Base-by-base conservation (phyloP, 129 eudicot genomes). In the Flaveria ramosissima region DNA sequence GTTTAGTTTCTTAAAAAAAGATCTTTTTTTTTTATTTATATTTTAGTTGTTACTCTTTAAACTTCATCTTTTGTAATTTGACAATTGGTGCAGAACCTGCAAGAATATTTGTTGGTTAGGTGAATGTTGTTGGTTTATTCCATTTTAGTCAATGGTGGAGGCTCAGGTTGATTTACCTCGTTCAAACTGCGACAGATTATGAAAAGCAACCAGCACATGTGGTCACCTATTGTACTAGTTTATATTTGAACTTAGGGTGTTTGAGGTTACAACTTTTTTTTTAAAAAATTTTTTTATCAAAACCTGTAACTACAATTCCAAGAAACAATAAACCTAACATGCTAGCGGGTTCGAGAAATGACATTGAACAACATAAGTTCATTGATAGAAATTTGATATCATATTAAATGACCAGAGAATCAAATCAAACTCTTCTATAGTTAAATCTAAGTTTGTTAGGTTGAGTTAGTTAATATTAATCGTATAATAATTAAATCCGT, bases 171-270 rank as follows among this genome's bases (percentile, higher is more conserved):
- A 23, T 60, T n/a, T 24, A 3, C 36, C 23, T 21, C 46, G n/a
- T 71, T 71, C 61, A 71, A 15, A 71, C 75, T n/a, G 2, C 27
- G 9, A n/a, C 41, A 50, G 7, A 71, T 71, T 50, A 10, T n/a
- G 16, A 26, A 71, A 71, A 51, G n/a, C 64, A 51, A 21, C 43
- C 15, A 21, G 30, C 36, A 63, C 46, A n/a, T 71, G 63, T 61
- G 78, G 47, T 74, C 78, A 74, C 46, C 71, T 61, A 57, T 73
- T 42, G 56, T 41, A 59, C 57, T 41, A 56, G 14, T 41, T 59
- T 1, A 21, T 62, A 7, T 19, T 62, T 62, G 43, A 39, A 16
- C 17, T 24, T 11, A 9, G 6, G 41, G 41, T 4, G 41, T 36
- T 36, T 36, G 41, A 6, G 41, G 7, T 5, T 5, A 36, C 41